Percentiles rank a stretch among this genome's conserved stretches.
Conservation (phyloP, 331 rosid species). For the Malus hybrid region DNA sequence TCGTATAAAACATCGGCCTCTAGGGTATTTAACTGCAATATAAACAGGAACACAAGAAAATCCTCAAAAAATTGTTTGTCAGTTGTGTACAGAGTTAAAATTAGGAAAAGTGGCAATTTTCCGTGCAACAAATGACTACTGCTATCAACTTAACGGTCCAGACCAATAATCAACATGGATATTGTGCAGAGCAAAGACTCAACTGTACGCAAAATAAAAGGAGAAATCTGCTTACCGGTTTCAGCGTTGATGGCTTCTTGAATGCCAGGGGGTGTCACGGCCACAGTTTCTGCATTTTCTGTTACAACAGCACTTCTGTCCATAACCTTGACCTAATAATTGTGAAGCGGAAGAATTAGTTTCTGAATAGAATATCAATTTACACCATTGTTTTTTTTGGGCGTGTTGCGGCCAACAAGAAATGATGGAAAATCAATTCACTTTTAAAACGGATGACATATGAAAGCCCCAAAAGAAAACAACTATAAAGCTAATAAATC, state of each 20-base stretch:
- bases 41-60: not conserved
- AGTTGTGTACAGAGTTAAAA: not conserved
- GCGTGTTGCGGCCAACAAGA: not conserved
- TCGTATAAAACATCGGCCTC: conserved; percentile 83
- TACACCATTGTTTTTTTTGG: not conserved
- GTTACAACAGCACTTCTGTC: conserved; percentile 72
- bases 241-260: conserved; percentile 72
- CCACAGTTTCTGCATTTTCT: conserved; percentile 81
- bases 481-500: not conserved
- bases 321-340: conserved; percentile 67
- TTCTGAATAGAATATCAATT: not conserved
- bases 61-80: not conserved
- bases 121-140: not conserved
- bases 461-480: not conserved
- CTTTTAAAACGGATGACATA: not conserved
- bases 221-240: conserved; percentile 39
- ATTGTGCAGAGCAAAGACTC: not conserved
- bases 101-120: not conserved
- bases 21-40: conserved; percentile 54
- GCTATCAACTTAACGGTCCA: not conserved
- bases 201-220: not conserved
- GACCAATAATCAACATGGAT: not conserved
- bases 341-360: not conserved
- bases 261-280: conserved; percentile 61
- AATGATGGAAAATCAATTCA: not conserved